phyloP scores from a whole-genome alignment of 2,329 filamentous ascomycete genomes.

The Neonectria sp. region DNA sequence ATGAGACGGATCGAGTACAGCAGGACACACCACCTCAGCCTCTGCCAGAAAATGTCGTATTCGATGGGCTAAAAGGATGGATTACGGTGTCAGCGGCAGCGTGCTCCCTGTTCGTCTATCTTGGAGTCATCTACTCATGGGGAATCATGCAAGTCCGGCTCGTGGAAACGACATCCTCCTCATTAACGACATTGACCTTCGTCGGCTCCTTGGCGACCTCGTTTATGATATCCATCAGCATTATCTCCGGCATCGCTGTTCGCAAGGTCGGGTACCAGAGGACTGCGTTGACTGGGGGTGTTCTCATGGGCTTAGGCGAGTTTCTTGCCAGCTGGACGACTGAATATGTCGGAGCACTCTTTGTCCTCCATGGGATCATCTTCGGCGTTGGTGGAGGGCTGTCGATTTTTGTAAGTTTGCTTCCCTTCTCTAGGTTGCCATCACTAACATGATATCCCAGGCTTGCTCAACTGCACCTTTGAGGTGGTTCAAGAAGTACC shows the following conservation, averaged over 20 bases:
- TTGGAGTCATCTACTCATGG: constrained; percentile 51
- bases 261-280: constrained; percentile 42
- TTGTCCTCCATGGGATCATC: constrained; percentile 45
- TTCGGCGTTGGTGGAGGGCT: constrained; percentile 47
- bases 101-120: constrained; percentile 48
- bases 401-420: constrained; percentile 40
- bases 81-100: constrained; percentile 38
- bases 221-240: constrained; percentile 46
- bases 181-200: constrained; percentile 48
- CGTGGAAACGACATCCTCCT: constrained; percentile 42
- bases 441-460: constrained; percentile 12
- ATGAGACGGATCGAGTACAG: constrained; percentile 20
- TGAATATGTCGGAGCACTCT: constrained; percentile 42
- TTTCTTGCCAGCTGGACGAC: constrained; percentile 49
- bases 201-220: constrained; percentile 49
- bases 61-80: constrained; percentile 38
- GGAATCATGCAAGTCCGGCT: constrained; percentile 50
- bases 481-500: constrained; percentile 46
- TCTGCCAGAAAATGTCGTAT: constrained; percentile 15
- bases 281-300: constrained; percentile 40
- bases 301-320: constrained; percentile 50
- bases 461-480: constrained; percentile 45
- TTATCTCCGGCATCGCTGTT: constrained; percentile 37
- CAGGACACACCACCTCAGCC: not conserved
- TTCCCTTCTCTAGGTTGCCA: not conserved